Evolutionary conservation across 257 asterid species (phyloP).

Genomic region (Catharanthus roseus): DNA sequence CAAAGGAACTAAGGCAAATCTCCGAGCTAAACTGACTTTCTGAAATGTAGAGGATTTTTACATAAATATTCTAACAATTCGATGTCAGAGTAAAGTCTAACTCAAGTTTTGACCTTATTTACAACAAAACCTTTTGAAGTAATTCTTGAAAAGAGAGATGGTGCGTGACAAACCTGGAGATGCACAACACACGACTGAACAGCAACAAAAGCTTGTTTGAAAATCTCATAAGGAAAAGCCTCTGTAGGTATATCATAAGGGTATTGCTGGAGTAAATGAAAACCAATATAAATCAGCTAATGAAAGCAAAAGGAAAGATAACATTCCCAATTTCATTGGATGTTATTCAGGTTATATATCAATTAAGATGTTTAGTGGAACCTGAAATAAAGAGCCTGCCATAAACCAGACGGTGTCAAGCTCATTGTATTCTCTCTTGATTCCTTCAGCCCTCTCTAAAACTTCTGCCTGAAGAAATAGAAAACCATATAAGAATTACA

Average conservation of each 20-base stretch:
- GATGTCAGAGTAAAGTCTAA: background rate
- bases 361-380: slow-evolving; percentile 11
- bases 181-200: slow-evolving; percentile 98
- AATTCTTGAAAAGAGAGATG: background rate
- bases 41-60: slow-evolving; percentile 34
- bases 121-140: background rate
- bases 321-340: background rate
- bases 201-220: slow-evolving; percentile 99
- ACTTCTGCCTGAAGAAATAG: slow-evolving; percentile 56
- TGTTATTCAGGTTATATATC: background rate
- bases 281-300: slow-evolving; percentile 9
- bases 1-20: slow-evolving; percentile 94
- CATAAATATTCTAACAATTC: background rate
- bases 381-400: slow-evolving; percentile 99
- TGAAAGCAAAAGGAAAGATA: background rate
- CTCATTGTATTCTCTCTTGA: slow-evolving; percentile 89
- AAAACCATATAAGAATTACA: slow-evolving; percentile 4
- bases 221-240: slow-evolving; percentile 90
- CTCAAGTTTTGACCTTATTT: background rate
- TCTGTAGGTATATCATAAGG: slow-evolving; percentile 98
- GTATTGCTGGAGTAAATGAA: slow-evolving; percentile 67
- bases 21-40: slow-evolving; percentile 96
- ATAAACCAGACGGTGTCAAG: slow-evolving; percentile 99
- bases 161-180: slow-evolving; percentile 64
- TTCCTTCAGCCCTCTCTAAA: slow-evolving; percentile 81